Evolutionary conservation across 345 rosid species (phyloP), one percentile per base, ranked within the genome.

Genomic region (Hypericum perforatum): DNA sequence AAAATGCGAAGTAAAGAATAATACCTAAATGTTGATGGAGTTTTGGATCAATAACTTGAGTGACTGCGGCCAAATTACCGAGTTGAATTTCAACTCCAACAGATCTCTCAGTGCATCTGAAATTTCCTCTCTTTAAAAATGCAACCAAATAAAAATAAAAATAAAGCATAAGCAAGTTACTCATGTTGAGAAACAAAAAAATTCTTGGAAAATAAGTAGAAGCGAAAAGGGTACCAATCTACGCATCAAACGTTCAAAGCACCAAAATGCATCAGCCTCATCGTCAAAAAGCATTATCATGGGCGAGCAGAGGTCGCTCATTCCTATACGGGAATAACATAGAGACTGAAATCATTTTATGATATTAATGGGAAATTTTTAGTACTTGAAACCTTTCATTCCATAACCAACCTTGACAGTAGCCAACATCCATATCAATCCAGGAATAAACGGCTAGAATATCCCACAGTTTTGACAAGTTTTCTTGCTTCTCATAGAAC

Each of bases 241-340:
- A 41, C 94, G 94, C 98, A 92, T 92, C 75, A 92, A 61, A 42
- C 91, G 80, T 64, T 92, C 98, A 9, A 92, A 92, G 77, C 97
- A 88, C 98, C 98, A 88, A 78, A 92, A 92, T 12, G 97, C 83
- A 76, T 88, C 97, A 54, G 95, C 95, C 78, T 92, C 98, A 44
- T 88, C 76, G 39, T 89, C 81, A 44, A 88, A 86, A 70, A 92
- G 94, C 40, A 92, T 80, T 65, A 92, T 86, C 98, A 92, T 92
- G 39, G 98, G 98, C 39, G 97, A 92, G 67, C 98, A 92, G 62
- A 92, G 95, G 71, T 92, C 98, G 52, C 97, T 92, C 97, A 92
- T 92, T 74, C 95, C 97, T 92, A 85, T 62, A 29, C 9, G 13
- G 7, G 7, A 52, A 39, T 15, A 13, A 16, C 29, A 37, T 32